Percentiles rank a stretch among this genome's conserved stretches.
phyloP scores from a whole-genome alignment of 2,329 filamentous ascomycete species.

The Leptographium galeiforme region DNA sequence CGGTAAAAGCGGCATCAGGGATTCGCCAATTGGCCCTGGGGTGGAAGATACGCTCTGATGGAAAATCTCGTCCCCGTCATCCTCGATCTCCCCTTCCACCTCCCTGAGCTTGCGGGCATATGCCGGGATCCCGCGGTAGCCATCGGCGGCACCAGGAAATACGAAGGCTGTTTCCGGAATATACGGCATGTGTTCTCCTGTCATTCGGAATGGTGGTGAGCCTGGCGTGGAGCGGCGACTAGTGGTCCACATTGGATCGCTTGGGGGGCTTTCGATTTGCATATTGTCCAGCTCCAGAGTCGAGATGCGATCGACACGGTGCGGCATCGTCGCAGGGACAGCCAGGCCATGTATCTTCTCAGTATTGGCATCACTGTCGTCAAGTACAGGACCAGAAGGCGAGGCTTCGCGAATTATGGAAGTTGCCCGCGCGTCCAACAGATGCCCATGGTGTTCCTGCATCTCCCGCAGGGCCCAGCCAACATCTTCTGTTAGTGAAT shows the following conservation, averaged over 20 bases:
- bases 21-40: slow-evolving; percentile 17
- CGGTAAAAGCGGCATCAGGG: slow-evolving; percentile 19
- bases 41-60: slow-evolving; percentile 2
- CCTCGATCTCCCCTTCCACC: slow-evolving; percentile 10
- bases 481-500: slow-evolving; percentile 47
- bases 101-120: slow-evolving; percentile 9
- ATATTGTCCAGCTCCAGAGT: slow-evolving; percentile 20
- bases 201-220: slow-evolving; percentile 15
- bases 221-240: slow-evolving; percentile 11
- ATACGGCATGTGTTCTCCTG: slow-evolving; percentile 19
- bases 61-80: slow-evolving; percentile 10
- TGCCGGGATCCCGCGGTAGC: slow-evolving; percentile 7
- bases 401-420: background rate
- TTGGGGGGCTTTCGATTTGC: slow-evolving; percentile 22
- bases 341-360: background rate
- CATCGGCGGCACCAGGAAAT: background rate
- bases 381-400: background rate
- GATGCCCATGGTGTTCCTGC: slow-evolving; percentile 60
- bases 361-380: background rate
- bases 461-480: slow-evolving; percentile 70
- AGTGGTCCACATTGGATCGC: slow-evolving; percentile 22
- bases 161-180: slow-evolving; percentile 16
- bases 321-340: background rate
- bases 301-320: slow-evolving; percentile 21
- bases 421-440: slow-evolving; percentile 30